Percentiles rank a stretch among this genome's conserved stretches.
Conservation (phyloP, 768 basidiomycete species). For the Cystofilobasidium capitatum region DNA sequence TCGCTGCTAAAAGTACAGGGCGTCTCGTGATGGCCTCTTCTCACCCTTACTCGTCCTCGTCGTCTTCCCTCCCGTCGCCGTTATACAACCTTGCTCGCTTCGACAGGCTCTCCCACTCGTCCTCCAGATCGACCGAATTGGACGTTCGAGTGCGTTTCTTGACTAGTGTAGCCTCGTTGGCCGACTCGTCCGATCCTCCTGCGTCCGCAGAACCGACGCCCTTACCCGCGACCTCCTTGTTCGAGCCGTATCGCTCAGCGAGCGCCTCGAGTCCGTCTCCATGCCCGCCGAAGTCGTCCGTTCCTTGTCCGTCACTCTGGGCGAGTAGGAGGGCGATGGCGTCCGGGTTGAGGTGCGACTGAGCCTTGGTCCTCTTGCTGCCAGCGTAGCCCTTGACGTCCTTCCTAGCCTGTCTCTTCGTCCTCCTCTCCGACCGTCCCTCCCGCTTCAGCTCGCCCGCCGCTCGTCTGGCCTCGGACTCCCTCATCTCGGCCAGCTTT, state of each 20-base stretch:
- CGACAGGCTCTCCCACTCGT: not conserved
- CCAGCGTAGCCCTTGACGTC: not conserved
- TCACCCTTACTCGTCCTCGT: not conserved
- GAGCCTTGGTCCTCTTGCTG: not conserved
- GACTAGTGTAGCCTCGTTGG: not conserved
- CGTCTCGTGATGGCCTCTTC: not conserved
- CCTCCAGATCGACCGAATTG: not conserved
- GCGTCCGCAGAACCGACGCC: not conserved
- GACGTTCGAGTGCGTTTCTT: not conserved
- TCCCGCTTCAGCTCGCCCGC: not conserved
- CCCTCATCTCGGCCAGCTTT: conserved; percentile 10
- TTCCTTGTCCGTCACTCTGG: not conserved
- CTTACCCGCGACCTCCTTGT: not conserved
- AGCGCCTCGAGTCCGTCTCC: not conserved
- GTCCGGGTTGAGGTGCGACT: not conserved
- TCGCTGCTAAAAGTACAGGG: not conserved
- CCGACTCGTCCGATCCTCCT: not conserved
- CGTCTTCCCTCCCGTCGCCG: not conserved
- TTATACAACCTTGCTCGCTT: not conserved
- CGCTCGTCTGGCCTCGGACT: not conserved
- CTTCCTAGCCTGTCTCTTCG: conserved; percentile 1
- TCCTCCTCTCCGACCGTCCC: not conserved
- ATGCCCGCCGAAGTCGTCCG: not conserved
- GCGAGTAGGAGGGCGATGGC: not conserved
- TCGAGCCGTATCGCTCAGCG: not conserved